A percentile compares a stretch with the other conserved stretches of the same genome.
Evolutionary conservation across 1,284 basidiomycete species (phyloP).

Genomic region (Boletus hoseneyae): DNA sequence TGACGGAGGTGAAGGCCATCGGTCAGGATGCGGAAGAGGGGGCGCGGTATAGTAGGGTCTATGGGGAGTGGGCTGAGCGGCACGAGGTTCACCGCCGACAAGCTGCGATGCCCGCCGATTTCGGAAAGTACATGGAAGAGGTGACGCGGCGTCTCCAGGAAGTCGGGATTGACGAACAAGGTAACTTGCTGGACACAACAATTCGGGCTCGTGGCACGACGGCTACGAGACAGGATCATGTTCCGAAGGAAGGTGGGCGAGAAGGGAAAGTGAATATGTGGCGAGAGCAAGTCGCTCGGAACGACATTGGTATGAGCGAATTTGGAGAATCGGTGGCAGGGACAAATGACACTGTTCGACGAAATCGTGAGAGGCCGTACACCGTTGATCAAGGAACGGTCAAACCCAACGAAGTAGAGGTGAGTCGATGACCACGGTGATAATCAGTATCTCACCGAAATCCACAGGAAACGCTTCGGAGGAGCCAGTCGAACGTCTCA

Average conservation of each 20-base stretch:
- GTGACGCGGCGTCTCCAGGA: constrained; percentile 44
- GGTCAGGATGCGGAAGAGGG: constrained; percentile 10
- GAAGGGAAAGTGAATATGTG: constrained; percentile 50
- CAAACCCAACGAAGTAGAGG: constrained; percentile 23
- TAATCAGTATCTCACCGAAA: constrained; percentile 1
- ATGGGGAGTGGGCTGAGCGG: constrained; percentile 33
- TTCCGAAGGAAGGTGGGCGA: constrained; percentile 11
- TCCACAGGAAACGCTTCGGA: constrained; percentile 16
- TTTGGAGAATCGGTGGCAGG: constrained; percentile 25
- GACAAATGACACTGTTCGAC: constrained; percentile 16
- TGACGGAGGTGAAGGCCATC: constrained; percentile 24
- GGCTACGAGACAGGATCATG: constrained; percentile 6
- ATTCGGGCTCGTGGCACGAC: constrained; percentile 9
- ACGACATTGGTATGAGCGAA: constrained; percentile 24
- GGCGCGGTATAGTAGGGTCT: constrained; percentile 27
- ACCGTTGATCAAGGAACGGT: constrained; percentile 13
- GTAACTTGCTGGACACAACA: constrained; percentile 18
- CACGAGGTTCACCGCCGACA: constrained; percentile 26
- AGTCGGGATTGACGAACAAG: constrained; percentile 33
- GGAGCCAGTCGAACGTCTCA: constrained; percentile 20
- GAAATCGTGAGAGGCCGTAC: constrained; percentile 9
- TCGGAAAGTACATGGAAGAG: constrained; percentile 45
- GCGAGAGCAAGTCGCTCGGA: constrained; percentile 48
- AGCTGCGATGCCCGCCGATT: constrained; percentile 28
- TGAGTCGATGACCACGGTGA: constrained; percentile 8